A percentile compares a stretch with the other conserved stretches of the same genome.
phyloP scores from a whole-genome alignment of 2,329 filamentous ascomycete genomes.

The Colletotrichum magnum region DNA sequence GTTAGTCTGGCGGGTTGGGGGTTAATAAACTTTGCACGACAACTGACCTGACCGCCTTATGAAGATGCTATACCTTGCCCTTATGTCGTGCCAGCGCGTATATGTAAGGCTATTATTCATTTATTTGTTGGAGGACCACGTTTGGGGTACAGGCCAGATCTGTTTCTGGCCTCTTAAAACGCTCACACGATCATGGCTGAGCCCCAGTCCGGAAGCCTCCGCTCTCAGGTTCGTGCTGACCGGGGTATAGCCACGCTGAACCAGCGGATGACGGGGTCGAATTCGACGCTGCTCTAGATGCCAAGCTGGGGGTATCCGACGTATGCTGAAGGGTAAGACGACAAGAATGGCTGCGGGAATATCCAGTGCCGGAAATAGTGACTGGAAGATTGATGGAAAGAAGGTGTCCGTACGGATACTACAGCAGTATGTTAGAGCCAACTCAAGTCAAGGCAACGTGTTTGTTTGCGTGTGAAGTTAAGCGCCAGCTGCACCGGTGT shows the following conservation, averaged over 20 bases:
- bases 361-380: neutral
- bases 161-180: neutral
- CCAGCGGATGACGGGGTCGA: no score
- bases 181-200: neutral
- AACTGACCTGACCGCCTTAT: conserved; percentile 40
- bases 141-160: conserved; percentile 7
- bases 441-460: conserved; percentile 11
- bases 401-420: neutral
- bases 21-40: conserved; percentile 36
- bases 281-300: neutral
- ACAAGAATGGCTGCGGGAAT: conserved; percentile 7
- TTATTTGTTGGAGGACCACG: conserved; percentile 9
- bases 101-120: conserved; percentile 31
- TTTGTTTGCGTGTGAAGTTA: conserved; percentile 16
- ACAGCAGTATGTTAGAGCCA: neutral
- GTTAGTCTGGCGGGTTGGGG: conserved; percentile 23
- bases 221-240: neutral
- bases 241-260: no score
- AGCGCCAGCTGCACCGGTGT: conserved; percentile 38
- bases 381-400: neutral
- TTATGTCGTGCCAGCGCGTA: conserved; percentile 16
- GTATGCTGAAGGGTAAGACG: neutral
- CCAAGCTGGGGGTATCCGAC: neutral
- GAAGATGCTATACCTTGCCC: conserved; percentile 9
- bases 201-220: conserved; percentile 1